These are phyloP conservation scores for Stephania cephalantha DNA, from an alignment of 164 flowering plant genomes.

Conservation along the genomic window DNA sequence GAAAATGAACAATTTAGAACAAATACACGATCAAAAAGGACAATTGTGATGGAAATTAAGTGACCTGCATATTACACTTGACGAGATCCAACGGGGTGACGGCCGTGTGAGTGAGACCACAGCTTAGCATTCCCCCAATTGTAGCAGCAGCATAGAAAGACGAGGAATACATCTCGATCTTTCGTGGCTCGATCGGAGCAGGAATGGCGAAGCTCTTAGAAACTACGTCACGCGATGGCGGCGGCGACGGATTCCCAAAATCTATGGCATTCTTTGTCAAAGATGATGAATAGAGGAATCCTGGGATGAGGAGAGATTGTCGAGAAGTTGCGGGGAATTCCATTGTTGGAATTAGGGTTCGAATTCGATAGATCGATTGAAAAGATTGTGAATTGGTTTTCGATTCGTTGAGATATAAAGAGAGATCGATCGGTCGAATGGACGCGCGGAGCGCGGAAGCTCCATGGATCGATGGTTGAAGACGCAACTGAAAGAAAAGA, in stretches of 20 bases:
- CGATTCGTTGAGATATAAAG: background rate
- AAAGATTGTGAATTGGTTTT: background rate
- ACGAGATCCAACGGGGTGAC: slow-evolving; percentile 94
- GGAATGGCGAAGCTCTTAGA: slow-evolving; percentile 38
- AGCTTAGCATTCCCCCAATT: slow-evolving; percentile 67
- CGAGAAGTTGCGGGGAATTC: slow-evolving; percentile 28
- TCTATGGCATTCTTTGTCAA: slow-evolving; percentile 2
- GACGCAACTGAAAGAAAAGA: background rate
- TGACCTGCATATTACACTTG: slow-evolving; percentile 93
- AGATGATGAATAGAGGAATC: slow-evolving; percentile 38
- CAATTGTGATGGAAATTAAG: background rate
- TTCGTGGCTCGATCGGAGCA: slow-evolving; percentile 52
- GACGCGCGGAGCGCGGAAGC: background rate
- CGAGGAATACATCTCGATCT: slow-evolving; percentile 83
- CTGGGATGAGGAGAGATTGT: slow-evolving; percentile 35
- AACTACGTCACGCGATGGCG: slow-evolving; percentile 11
- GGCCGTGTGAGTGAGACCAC: slow-evolving; percentile 81
- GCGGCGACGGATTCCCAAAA: too few species aligned
- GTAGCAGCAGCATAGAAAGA: slow-evolving; percentile 78
- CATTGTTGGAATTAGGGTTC: slow-evolving; percentile 18
- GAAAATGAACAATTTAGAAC: too few species aligned
- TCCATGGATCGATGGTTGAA: background rate
- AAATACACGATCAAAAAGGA: background rate
- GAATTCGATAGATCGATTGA: background rate
- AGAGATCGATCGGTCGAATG: background rate